These are phyloP conservation scores for Coleophoma crateriformis DNA, from an alignment of 2,329 filamentous ascomycete genomes.

Conservation along the genomic window DNA sequence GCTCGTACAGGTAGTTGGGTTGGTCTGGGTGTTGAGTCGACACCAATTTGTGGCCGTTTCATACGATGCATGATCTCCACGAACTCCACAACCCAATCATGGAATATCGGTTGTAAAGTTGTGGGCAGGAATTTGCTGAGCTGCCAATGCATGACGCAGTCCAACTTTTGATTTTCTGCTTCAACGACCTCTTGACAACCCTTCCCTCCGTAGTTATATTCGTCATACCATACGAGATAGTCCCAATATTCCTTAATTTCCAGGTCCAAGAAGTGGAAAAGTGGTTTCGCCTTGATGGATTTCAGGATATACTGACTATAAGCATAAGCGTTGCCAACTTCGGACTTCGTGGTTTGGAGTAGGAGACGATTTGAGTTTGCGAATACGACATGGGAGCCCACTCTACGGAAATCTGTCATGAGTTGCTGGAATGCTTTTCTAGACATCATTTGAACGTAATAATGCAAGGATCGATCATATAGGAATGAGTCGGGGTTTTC, in stretches of 20 bases:
- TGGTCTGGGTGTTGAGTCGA: slow-evolving; percentile 45
- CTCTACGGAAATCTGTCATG: slow-evolving; percentile 92
- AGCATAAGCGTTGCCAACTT: slow-evolving; percentile 93
- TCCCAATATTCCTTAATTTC: slow-evolving; percentile 99
- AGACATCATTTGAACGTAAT: slow-evolving; percentile 98
- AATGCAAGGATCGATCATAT: slow-evolving; percentile 89
- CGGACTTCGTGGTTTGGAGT: slow-evolving; percentile 91
- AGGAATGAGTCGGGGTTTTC: slow-evolving; percentile 90
- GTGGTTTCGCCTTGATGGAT: slow-evolving; percentile 88
- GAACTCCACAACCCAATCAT: slow-evolving; percentile 92
- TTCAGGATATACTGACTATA: slow-evolving; percentile 98
- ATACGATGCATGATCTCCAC: slow-evolving; percentile 87
- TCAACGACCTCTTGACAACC: slow-evolving; percentile 77
- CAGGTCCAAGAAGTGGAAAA: slow-evolving; percentile 96
- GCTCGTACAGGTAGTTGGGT: slow-evolving; percentile 53
- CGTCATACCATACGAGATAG: slow-evolving; percentile 97
- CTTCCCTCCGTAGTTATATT: slow-evolving; percentile 97
- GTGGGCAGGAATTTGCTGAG: slow-evolving; percentile 81
- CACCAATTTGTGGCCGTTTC: slow-evolving; percentile 59
- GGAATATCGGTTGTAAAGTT: slow-evolving; percentile 77
- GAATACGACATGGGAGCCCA: slow-evolving; percentile 94
- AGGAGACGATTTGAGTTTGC: slow-evolving; percentile 85
- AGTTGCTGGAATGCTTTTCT: slow-evolving; percentile 95
- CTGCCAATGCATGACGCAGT: slow-evolving; percentile 98
- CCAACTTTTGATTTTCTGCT: slow-evolving; percentile 71